Conservation (phyloP, 768 basidiomycete species). For the Leucogyrophana mollusca region DNA sequence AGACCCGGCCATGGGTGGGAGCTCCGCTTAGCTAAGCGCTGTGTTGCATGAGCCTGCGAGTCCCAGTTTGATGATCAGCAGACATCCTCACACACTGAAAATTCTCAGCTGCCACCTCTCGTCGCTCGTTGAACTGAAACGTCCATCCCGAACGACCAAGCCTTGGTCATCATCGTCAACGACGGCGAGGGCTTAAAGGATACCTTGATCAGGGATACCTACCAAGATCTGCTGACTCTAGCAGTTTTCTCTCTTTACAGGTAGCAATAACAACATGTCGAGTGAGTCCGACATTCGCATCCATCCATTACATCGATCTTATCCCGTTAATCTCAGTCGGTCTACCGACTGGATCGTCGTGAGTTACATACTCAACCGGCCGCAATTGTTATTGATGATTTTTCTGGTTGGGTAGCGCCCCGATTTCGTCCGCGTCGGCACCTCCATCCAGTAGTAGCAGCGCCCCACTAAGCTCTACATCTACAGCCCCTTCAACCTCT, state of each 20-base stretch:
- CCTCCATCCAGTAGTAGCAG: not conserved
- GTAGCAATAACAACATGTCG: slow-evolving; percentile 9
- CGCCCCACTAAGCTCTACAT: slow-evolving; percentile 1
- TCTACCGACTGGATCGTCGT: too few species aligned
- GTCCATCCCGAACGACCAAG: slow-evolving; percentile 3
- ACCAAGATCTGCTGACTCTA: not conserved
- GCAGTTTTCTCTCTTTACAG: not conserved
- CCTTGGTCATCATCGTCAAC: not conserved
- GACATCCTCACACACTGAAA: slow-evolving; percentile 7
- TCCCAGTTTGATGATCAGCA: not conserved
- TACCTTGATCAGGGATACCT: slow-evolving; percentile 1
- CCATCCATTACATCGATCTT: not conserved
- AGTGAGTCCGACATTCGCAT: slow-evolving; percentile 7
- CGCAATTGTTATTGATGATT: too few species aligned
- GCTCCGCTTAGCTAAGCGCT: slow-evolving; percentile 18
- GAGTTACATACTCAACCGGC: not conserved
- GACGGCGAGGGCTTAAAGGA: not conserved
- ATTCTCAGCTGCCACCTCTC: slow-evolving; percentile 15
- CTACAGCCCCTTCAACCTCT: slow-evolving; percentile 7
- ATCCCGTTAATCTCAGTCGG: not conserved
- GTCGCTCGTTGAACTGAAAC: slow-evolving; percentile 10
- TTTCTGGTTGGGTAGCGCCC: not conserved
- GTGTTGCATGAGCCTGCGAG: slow-evolving; percentile 2
- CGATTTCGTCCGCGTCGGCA: not conserved
- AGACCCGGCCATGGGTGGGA: not conserved